These are phyloP conservation scores for Mrakia blollopis DNA, from an alignment of 768 basidiomycete species.

Conservation along the genomic window DNA sequence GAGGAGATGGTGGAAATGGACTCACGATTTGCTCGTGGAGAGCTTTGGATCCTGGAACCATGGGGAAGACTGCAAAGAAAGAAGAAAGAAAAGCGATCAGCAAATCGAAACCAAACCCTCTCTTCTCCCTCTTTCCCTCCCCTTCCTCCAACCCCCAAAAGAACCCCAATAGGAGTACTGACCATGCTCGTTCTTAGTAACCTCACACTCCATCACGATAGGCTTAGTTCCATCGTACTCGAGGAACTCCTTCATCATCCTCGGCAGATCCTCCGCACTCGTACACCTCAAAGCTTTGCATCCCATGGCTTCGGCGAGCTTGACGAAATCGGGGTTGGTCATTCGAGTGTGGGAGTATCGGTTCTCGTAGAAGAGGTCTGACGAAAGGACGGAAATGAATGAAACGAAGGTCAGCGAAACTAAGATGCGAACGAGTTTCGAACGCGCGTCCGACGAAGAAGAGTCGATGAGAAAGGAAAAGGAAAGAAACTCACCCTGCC, in stretches of 20 bases:
- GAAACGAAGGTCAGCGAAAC: not conserved
- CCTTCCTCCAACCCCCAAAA: too few species aligned
- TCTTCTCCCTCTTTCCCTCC: too few species aligned
- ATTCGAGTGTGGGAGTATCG: slow-evolving; percentile 96
- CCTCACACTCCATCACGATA: slow-evolving; percentile 82
- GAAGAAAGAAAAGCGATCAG: too few species aligned
- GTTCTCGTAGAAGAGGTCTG: slow-evolving; percentile 90
- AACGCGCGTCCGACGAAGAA: not conserved
- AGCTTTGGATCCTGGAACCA: slow-evolving; percentile 79
- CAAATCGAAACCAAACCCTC: too few species aligned
- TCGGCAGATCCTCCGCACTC: slow-evolving; percentile 68
- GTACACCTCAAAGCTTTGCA: slow-evolving; percentile 81
- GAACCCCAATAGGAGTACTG: too few species aligned
- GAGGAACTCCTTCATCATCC: slow-evolving; percentile 97
- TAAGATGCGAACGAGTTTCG: too few species aligned
- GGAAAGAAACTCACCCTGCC: slow-evolving; percentile 68
- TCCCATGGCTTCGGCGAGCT: slow-evolving; percentile 82
- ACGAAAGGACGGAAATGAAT: slow-evolving; percentile 28
- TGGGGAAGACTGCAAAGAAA: slow-evolving; percentile 38
- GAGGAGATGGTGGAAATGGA: not conserved
- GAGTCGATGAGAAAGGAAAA: not conserved
- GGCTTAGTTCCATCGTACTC: slow-evolving; percentile 76
- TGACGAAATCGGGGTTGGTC: slow-evolving; percentile 92
- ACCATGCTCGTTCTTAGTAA: slow-evolving; percentile 69
- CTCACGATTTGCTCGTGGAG: slow-evolving; percentile 78